Evolutionary conservation across 768 basidiomycete genomes (phyloP).

Genomic region (Galerina sulciceps): DNA sequence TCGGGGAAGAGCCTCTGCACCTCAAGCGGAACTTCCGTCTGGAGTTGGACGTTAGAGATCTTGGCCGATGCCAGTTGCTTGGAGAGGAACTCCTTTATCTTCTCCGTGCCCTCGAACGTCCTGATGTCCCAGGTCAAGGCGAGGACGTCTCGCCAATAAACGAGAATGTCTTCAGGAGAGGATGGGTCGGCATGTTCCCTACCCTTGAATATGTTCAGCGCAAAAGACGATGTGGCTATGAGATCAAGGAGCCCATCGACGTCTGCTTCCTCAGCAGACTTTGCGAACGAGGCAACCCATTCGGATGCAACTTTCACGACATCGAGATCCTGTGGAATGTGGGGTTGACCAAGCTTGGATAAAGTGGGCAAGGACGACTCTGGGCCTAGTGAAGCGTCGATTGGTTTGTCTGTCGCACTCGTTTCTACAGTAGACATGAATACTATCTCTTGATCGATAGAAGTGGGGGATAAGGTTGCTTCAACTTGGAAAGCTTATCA

Average conservation of each 20-base stretch:
- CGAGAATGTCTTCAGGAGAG: constrained; percentile 18
- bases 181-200: constrained; percentile 10
- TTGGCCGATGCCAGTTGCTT: constrained; percentile 42
- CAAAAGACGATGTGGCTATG: constrained; percentile 34
- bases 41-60: constrained; percentile 29
- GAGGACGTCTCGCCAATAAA: constrained; percentile 65
- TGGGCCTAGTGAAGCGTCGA: constrained; percentile 1
- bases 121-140: constrained; percentile 68
- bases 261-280: constrained; percentile 35
- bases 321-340: constrained; percentile 36
- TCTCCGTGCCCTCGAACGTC: constrained; percentile 49
- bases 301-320: constrained; percentile 34
- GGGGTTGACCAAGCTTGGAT: constrained; percentile 30
- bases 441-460: neutral
- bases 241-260: constrained; percentile 37
- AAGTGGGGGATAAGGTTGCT: neutral
- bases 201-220: constrained; percentile 19
- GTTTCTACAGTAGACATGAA: neutral
- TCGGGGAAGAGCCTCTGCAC: constrained; percentile 44
- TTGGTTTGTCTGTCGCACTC: neutral
- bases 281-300: constrained; percentile 47
- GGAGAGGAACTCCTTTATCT: constrained; percentile 47
- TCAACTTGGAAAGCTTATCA: neutral
- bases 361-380: constrained; percentile 33
- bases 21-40: constrained; percentile 9